Base-by-base conservation (phyloP, 139 green algal species). In the Eudorina sp. region DNA sequence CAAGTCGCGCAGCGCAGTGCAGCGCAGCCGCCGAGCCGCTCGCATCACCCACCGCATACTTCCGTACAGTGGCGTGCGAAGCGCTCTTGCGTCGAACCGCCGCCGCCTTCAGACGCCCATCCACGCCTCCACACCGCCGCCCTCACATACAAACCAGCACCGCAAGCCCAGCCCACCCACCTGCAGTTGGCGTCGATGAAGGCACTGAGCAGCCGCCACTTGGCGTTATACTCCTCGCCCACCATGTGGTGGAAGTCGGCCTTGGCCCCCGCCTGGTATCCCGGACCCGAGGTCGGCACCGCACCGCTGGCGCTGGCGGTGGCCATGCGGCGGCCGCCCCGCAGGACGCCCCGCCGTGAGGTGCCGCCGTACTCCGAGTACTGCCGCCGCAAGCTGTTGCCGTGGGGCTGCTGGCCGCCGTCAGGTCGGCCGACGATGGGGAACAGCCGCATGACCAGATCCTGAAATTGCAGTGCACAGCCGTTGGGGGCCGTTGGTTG, bases 111-210 rank as follows among this genome's bases (percentile, higher is more conserved):
- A 21, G 58, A 36, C 18, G 16, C 58, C 18, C 19, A 14, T 34
- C 6, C 16, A 68, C 16, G 58, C 58, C 58, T 36, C 58, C 14
- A 27, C 58, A 6, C 58, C 27, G 18, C 18, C 18, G 18, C 58
- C n/a, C 18, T 31, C 9, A 9, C 18, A 27, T 68, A 31, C 58
- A 27, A 31, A 29, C 58, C 58, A n/a, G n/a, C 58, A 14, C 14
- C 14, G 18, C 18, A 29, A 68, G 58, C n/a, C n/a, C 58, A 9
- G 58, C 16, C 58, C 58, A 68, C 69, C 36, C 36, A 77, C 69
- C 69, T 77, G 69, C 73, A 43, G 73, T 62, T 60, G 45, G 73
- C 73, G 73, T 81, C 73, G 5, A 81, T 81, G 45, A 81, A 81
- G 29, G 73, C 29, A 29, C 29, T 45, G 7, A 81, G 73, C 73